phyloP scores from a whole-genome alignment of 2,329 filamentous ascomycete genomes.

The Cladophialophora immunda region DNA sequence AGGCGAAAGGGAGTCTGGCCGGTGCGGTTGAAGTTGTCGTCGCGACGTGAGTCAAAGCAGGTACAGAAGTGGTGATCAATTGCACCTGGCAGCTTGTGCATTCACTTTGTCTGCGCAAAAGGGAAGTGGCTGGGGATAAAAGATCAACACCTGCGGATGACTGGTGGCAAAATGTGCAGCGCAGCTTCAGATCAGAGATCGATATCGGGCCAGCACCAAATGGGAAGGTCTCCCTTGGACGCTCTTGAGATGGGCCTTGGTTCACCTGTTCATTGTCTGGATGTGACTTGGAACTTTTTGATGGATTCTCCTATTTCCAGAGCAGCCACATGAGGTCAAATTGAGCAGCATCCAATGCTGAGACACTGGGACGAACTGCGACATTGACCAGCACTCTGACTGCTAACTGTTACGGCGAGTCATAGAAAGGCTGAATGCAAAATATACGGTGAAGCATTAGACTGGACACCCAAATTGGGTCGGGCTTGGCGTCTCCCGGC shows the following conservation, averaged over 20 bases:
- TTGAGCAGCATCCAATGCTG: neutral
- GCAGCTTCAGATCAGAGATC: conserved; percentile 12
- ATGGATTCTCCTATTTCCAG: neutral
- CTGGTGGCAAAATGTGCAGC: neutral
- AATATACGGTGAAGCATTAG: neutral
- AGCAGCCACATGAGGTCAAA: neutral
- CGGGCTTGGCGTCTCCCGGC: neutral
- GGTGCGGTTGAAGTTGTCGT: neutral
- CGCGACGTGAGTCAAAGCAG: conserved; percentile 1
- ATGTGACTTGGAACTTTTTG: neutral
- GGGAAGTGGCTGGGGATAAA: conserved; percentile 9
- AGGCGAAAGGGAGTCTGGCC: neutral
- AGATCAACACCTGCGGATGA: conserved; percentile 1
- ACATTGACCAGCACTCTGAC: neutral
- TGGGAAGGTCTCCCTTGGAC: conserved; percentile 6
- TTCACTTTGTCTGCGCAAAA: neutral
- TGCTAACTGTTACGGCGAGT: neutral
- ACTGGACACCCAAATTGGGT: neutral
- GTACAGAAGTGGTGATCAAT: neutral
- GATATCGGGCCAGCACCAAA: conserved; percentile 11
- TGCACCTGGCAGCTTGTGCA: neutral
- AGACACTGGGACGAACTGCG: neutral
- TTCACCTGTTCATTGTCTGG: conserved; percentile 2
- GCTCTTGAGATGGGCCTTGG: neutral
- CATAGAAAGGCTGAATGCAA: neutral